phyloP scores from a whole-genome alignment of 164 flowering plant genomes.

The Aristolochia fimbriata region DNA sequence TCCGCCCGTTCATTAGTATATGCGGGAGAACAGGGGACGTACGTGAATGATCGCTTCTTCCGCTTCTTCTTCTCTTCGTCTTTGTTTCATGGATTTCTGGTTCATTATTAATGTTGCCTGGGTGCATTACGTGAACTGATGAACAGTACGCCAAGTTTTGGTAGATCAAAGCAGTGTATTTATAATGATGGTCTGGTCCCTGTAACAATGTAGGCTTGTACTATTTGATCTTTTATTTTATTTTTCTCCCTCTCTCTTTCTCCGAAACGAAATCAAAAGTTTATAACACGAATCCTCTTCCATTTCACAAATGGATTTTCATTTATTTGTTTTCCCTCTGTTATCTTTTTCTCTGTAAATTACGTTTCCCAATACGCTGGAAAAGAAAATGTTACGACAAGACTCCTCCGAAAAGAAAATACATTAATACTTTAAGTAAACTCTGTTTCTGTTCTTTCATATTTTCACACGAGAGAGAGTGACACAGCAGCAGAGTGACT shows the following conservation, averaged over 20 bases:
- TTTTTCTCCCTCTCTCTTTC: not conserved
- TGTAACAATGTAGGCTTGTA: not conserved
- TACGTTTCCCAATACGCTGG: no score
- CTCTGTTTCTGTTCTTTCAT: no score
- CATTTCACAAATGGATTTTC: not conserved
- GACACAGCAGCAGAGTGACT: no score
- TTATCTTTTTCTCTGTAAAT: no score
- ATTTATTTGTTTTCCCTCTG: not conserved
- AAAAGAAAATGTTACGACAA: no score
- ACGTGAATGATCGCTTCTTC: no score
- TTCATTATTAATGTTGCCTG: not conserved
- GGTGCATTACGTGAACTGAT: not conserved
- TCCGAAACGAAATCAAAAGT: not conserved
- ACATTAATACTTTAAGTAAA: no score
- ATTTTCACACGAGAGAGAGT: no score
- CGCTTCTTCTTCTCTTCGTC: not conserved
- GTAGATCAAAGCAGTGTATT: not conserved
- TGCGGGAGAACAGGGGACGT: no score
- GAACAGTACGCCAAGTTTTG: constrained; percentile 1
- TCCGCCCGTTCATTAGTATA: constrained; percentile 1
- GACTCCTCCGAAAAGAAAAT: no score
- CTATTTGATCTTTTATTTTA: not conserved
- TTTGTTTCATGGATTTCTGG: not conserved
- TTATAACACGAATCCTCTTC: not conserved
- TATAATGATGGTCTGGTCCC: not conserved